Evolutionary conservation across 164 flowering plant genomes (phyloP).

Genomic region (Sedum album): DNA sequence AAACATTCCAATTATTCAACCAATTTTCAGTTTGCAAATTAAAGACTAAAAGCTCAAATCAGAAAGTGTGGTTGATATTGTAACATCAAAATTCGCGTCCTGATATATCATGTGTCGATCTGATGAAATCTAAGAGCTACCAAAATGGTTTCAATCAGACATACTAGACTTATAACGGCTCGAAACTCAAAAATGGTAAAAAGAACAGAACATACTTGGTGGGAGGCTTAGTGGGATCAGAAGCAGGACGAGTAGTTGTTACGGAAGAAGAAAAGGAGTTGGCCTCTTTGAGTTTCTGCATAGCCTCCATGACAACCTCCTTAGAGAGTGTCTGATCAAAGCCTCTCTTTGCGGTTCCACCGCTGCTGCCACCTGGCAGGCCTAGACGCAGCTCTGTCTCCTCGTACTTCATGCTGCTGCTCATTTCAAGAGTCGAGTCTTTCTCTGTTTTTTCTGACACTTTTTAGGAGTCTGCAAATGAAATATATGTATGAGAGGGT

Average conservation of each 20-base stretch:
- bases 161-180: neutral
- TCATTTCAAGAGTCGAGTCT: too few relatives aligned
- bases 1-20: neutral
- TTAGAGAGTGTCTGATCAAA: neutral
- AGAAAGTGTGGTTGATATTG: too few relatives aligned
- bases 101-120: too few relatives aligned
- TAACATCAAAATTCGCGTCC: too few relatives aligned
- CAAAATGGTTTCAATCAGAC: too few relatives aligned
- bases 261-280: neutral
- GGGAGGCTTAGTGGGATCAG: constrained; percentile 32
- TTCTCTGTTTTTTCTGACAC: too few relatives aligned
- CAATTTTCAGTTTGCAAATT: too few relatives aligned
- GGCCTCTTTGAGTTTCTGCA: neutral
- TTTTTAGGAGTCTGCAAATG: neutral
- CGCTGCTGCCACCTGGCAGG: constrained; percentile 35
- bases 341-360: constrained; percentile 36
- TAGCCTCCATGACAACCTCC: neutral
- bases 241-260: constrained; percentile 13
- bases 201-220: constrained; percentile 34
- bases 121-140: neutral
- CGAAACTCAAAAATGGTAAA: neutral
- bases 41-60: too few relatives aligned
- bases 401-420: constrained; percentile 27
- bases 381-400: constrained; percentile 47
- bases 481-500: neutral